Evolutionary conservation across 192 early-diverging fungal species (phyloP).

Genomic region (Dimargaris xerosporica): DNA sequence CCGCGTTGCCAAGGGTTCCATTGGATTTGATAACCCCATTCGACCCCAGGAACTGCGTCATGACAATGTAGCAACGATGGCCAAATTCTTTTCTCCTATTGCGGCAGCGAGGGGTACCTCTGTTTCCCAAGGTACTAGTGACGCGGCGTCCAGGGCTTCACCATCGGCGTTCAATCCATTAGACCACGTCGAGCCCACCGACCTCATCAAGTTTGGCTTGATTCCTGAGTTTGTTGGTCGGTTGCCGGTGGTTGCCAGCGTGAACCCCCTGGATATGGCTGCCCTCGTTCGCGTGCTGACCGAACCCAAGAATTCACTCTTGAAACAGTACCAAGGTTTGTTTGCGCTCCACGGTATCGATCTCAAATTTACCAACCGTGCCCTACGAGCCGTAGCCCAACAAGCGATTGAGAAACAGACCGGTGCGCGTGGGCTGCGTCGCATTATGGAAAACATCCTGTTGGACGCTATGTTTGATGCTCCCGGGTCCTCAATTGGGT

Average conservation of each 20-base stretch:
- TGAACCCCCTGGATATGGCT: constrained; percentile 44
- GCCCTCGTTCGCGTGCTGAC: constrained; percentile 59
- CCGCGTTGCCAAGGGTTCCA: constrained; percentile 61
- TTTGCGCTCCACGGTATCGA: constrained; percentile 51
- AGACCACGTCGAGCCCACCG: constrained; percentile 52
- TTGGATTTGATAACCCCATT: constrained; percentile 59
- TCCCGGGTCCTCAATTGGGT: constrained; percentile 49
- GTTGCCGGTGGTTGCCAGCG: constrained; percentile 70
- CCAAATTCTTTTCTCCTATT: constrained; percentile 9
- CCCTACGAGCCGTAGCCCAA: constrained; percentile 53
- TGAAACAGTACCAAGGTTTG: constrained; percentile 65
- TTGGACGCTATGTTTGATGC: constrained; percentile 70
- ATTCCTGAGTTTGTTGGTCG: constrained; percentile 85
- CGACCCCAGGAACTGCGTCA: constrained; percentile 14
- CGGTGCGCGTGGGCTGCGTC: constrained; percentile 68
- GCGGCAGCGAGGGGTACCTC: constrained; percentile 23
- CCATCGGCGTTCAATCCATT: constrained; percentile 28
- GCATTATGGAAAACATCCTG: constrained; percentile 73
- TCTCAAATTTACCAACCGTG: constrained; percentile 51
- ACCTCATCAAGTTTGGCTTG: constrained; percentile 71
- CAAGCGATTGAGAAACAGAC: constrained; percentile 68
- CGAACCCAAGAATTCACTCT: constrained; percentile 68
- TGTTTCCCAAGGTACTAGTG: constrained; percentile 16
- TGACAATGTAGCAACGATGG: constrained; percentile 1
- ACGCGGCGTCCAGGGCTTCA: constrained; percentile 13